Base-by-base conservation (phyloP, 495 filamentous ascomycete species). In the Lepidopterella palustris region DNA sequence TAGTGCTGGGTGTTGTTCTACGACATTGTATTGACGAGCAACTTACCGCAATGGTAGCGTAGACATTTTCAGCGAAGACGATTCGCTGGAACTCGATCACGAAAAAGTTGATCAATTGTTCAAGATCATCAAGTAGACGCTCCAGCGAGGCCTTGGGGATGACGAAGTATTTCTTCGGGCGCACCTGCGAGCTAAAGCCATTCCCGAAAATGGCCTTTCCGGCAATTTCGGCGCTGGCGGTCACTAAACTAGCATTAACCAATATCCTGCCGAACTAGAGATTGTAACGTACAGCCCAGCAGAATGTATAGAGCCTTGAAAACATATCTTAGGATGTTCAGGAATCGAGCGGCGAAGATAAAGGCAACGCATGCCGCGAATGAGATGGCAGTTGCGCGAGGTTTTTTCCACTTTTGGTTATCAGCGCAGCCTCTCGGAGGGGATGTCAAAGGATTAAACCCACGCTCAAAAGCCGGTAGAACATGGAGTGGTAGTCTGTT, bases 101-200 rank as follows among this genome's bases (percentile, higher is more conserved):
- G 76, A 97, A 90, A 77, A 99, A 99, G 81, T 99, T 96, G 75
- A 92, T 76, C 50, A 99, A 79, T 74, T 97, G 91, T 71, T 92
- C 87, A 28, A 92, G 70, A 69, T 97, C 93, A 62, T 90, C 91
- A 53, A 91, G 78, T 15, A 90, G 68, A 55, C 79, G 76, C 66
- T 97, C 89, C 13, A 96, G 76, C 8, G 88, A 89, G 64, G 93
- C 89, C 66, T 87, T 83, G 9, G 91, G 85, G 39, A 99, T 78
- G 25, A 89, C 96, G 75, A 92, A 96, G 79, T 99, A 99, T 70
- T 87, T 84, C 72, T 82, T 84, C 20, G 93, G 93, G 45, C 95
- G 87, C 73, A 99, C 80, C 67, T 91, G 90, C 59, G 87, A 88
- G 50, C 88, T 81, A 55, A 99, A 75, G 64, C 93, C 91, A 62